phyloP scores from a whole-genome alignment of 2,329 filamentous ascomycete genomes.

The Conoideocrella luteorostrata region DNA sequence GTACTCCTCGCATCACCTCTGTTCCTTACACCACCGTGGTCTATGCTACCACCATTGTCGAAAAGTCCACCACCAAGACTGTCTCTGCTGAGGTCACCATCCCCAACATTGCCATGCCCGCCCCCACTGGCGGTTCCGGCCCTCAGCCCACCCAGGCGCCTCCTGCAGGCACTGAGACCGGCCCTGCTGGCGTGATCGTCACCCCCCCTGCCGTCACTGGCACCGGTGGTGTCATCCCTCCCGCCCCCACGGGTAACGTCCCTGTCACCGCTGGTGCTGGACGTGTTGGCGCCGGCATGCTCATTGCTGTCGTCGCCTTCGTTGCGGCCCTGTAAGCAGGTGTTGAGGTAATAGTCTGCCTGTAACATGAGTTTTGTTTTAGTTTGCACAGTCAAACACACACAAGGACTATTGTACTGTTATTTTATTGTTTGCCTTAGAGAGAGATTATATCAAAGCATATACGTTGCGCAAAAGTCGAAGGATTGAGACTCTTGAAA shows the following conservation, averaged over 20 bases:
- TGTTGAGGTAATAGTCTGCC: neutral
- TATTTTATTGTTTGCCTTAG: constrained; percentile 2
- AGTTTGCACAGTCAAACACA: neutral
- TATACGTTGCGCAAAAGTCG: constrained; percentile 6
- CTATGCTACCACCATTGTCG: constrained; percentile 39
- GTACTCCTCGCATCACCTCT: constrained; percentile 44
- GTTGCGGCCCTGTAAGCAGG: constrained; percentile 39
- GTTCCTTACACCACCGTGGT: constrained; percentile 46
- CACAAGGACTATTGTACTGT: constrained; percentile 2
- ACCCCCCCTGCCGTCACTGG: constrained; percentile 21
- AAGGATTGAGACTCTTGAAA: neutral
- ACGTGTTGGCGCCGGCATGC: constrained; percentile 36
- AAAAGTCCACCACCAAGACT: constrained; percentile 40
- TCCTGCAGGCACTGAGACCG: constrained; percentile 9
- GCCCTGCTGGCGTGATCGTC: neutral
- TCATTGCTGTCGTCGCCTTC: constrained; percentile 37
- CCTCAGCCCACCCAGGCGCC: constrained; percentile 13
- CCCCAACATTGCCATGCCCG: constrained; percentile 46
- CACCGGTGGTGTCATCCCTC: constrained; percentile 27
- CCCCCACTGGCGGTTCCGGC: constrained; percentile 16
- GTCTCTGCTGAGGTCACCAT: constrained; percentile 47
- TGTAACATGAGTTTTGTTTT: neutral
- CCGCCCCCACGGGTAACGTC: constrained; percentile 24
- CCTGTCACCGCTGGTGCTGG: constrained; percentile 33
- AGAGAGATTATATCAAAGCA: constrained; percentile 9